Evolutionary conservation across 2,329 filamentous ascomycete species (phyloP).

Genomic region (Malbranchea cinnamomea): DNA sequence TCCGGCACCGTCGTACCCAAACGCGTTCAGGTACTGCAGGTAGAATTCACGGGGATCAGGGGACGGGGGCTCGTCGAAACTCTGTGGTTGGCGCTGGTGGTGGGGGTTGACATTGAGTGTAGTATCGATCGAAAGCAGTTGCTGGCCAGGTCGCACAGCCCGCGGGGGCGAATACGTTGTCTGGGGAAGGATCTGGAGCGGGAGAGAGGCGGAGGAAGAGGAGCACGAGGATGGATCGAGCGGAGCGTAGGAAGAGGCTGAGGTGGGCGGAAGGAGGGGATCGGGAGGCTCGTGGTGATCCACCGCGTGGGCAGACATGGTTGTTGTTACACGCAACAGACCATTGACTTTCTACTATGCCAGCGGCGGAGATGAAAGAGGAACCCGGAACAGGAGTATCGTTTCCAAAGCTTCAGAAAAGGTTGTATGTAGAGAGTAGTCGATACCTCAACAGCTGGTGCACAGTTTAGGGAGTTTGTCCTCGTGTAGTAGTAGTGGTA

Average conservation of each 20-base stretch:
- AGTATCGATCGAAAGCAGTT: conserved; percentile 12
- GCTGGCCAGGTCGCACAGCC: conserved; percentile 12
- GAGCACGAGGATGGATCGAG: conserved; percentile 14
- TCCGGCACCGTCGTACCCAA: conserved; percentile 15
- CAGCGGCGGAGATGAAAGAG: too few relatives aligned
- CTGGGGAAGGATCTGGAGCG: conserved; percentile 13
- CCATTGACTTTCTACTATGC: too few relatives aligned
- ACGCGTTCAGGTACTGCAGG: conserved; percentile 28
- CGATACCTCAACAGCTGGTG: too few relatives aligned
- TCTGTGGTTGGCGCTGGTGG: conserved; percentile 11
- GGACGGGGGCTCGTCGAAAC: conserved; percentile 17
- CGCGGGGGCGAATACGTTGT: conserved; percentile 16
- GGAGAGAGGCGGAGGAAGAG: conserved; percentile 13
- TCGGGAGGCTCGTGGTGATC: conserved; percentile 24
- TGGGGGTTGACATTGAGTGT: conserved; percentile 5
- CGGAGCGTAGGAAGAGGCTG: conserved; percentile 2
- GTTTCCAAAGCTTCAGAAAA: too few relatives aligned
- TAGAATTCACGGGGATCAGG: conserved; percentile 39
- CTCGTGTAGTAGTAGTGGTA: too few relatives aligned
- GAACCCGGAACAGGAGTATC: too few relatives aligned
- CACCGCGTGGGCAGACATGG: conserved; percentile 28
- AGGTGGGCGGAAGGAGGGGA: conserved; percentile 5
- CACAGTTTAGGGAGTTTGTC: too few relatives aligned
- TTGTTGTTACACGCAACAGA: too few relatives aligned
- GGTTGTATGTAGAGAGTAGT: too few relatives aligned